Percentiles rank a stretch among this genome's conserved stretches.
Conservation (phyloP, 1,284 basidiomycete species). For the Pholiota adiposa region DNA sequence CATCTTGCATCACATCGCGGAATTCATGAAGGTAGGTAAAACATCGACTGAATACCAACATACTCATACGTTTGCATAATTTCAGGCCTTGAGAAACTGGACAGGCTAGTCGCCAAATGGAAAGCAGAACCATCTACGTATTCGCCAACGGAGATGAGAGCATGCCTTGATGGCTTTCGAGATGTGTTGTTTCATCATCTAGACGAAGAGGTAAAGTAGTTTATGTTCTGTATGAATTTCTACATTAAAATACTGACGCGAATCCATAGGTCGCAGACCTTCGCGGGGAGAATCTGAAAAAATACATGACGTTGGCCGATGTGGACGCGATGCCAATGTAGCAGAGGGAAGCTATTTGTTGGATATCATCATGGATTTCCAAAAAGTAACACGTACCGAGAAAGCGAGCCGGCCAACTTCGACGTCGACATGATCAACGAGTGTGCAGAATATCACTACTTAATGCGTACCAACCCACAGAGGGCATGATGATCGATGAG, state of each 20-base stretch:
- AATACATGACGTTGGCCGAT: slow-evolving; percentile 68
- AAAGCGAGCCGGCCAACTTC: too few relatives aligned
- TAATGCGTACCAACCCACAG: too few relatives aligned
- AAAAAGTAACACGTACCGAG: too few relatives aligned
- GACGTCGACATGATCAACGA: too few relatives aligned
- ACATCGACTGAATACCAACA: neutral
- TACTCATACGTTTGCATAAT: slow-evolving; percentile 7
- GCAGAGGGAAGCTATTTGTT: too few relatives aligned
- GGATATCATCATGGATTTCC: too few relatives aligned
- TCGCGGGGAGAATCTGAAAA: slow-evolving; percentile 62
- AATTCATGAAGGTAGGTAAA: slow-evolving; percentile 64
- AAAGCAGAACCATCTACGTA: slow-evolving; percentile 54
- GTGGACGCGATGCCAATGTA: slow-evolving; percentile 39
- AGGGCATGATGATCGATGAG: too few relatives aligned
- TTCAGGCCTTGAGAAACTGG: slow-evolving; percentile 59
- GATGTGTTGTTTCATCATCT: slow-evolving; percentile 71
- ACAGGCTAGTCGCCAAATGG: slow-evolving; percentile 50
- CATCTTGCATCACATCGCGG: slow-evolving; percentile 65
- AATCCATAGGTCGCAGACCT: slow-evolving; percentile 55
- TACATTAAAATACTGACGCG: neutral
- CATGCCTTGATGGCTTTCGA: slow-evolving; percentile 64
- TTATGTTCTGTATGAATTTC: neutral
- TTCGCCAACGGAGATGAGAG: slow-evolving; percentile 58
- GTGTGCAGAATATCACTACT: too few relatives aligned
- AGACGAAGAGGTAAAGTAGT: slow-evolving; percentile 60